phyloP scores from a whole-genome alignment of 169 alveolate species.

The Prorocentrum cordatum region DNA sequence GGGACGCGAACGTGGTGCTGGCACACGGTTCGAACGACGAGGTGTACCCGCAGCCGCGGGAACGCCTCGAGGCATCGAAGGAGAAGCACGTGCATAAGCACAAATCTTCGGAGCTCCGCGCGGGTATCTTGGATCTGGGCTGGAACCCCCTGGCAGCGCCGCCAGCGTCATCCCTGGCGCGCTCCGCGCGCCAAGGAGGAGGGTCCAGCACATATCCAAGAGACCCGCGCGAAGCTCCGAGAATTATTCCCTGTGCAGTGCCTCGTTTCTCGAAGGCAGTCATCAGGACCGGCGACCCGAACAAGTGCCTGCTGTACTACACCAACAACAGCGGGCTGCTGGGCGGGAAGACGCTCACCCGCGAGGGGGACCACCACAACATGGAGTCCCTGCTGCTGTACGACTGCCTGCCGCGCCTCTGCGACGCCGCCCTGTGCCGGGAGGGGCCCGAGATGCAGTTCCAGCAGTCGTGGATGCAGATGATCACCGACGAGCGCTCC shows the following conservation, averaged over 20 bases:
- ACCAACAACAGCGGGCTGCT: constrained; percentile 39
- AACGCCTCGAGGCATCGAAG: constrained; percentile 25
- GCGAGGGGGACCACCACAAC: constrained; percentile 51
- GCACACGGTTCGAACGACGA: constrained; percentile 68
- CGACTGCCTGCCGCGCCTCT: constrained; percentile 58
- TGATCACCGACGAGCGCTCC: no score
- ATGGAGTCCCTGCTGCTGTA: constrained; percentile 55
- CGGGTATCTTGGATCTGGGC: no score
- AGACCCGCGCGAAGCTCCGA: no score
- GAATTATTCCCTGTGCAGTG: no score
- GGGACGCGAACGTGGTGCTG: constrained; percentile 10
- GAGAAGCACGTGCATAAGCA: no score
- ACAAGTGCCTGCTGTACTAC: constrained; percentile 56
- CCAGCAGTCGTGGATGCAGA: constrained; percentile 38
- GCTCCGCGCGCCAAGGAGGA: no score
- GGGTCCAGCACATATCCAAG: no score
- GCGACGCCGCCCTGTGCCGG: constrained; percentile 23
- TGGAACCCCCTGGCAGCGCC: no score
- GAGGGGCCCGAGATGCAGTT: constrained; percentile 49
- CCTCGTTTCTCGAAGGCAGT: no score
- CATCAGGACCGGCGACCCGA: neutral
- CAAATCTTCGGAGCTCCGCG: no score
- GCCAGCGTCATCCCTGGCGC: no score
- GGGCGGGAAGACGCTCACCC: constrained; percentile 41
- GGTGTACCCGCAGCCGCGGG: constrained; percentile 7